Base-by-base conservation (phyloP, 495 filamentous ascomycete genomes). In the Podospora appendiculata region DNA sequence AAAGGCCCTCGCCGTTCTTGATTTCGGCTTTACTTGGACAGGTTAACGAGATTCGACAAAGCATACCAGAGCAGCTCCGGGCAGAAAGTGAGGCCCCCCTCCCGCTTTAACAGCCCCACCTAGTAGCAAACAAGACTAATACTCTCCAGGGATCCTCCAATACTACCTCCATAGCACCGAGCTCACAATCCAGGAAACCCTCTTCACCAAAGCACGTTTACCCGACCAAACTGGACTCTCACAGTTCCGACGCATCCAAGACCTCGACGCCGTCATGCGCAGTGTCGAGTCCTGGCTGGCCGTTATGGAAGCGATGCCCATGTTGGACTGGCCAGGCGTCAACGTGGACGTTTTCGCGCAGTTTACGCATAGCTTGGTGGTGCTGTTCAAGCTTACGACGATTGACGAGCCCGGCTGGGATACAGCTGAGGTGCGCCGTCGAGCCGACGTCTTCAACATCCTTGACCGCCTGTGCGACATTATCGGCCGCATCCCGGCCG, bases 331-430 rank as follows among this genome's bases (percentile, higher is more conserved):
- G 46, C 47, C 66, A 1, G 68, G 63, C 5, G 50, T 78, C 35
- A 61, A 70, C 3, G 66, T 68, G 32, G 56, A 64, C 3, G 50
- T 71, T 0, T 72, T 71, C 41, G 60, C 70, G 14, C 71, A 79
- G 41, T 67, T 78, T 33, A 61, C 68, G 7, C 69, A 70, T 38
- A 67, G 62, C 39, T 25, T 77, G 0, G 58, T 74, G 8, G 59
- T 58, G 4, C 52, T 77, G 12, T 80, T 71, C 60, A 68, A 63
- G 35, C 64, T 80, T 7, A 61, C 65, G 8, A 73, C 63, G 0
- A 53, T 74, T 19, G 56, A 63, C 33, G 60, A 59, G 18, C 55
- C 56, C n/a, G 60, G 52, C n/a, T 66, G 63, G 63, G 63, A 66
- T 39, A 45, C 42, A 6, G 48, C 52, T 8, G 50, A 55, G n/a